Conservation (phyloP, 2,329 filamentous ascomycete species). For the Pyrenophora tritici-repentis region DNA sequence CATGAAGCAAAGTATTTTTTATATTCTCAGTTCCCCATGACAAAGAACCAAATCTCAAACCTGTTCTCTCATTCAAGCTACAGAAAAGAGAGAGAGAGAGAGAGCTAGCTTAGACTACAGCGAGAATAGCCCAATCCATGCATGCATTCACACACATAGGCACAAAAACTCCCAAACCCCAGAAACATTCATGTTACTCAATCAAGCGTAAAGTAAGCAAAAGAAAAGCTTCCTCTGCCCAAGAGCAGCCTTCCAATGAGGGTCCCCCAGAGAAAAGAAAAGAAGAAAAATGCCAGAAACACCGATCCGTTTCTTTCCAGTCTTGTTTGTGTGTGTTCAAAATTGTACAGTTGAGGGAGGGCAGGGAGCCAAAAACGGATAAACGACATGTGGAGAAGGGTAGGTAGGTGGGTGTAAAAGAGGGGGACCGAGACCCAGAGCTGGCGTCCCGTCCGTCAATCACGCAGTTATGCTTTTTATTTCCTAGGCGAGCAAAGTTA, state of each 20-base stretch:
- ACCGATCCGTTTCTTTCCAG: constrained; percentile 8
- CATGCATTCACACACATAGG: not conserved
- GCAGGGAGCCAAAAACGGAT: not conserved
- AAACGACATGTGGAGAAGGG: constrained; percentile 26
- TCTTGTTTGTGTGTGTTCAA: constrained; percentile 10
- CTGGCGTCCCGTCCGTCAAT: not conserved
- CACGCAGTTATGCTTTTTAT: not conserved
- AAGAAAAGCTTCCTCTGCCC: not conserved
- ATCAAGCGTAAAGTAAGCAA: constrained; percentile 8
- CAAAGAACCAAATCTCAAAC: not conserved
- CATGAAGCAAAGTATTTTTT: not conserved
- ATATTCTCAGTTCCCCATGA: constrained; percentile 1
- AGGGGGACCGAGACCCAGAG: not conserved
- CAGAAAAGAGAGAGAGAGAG: not conserved
- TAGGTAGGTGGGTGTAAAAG: not conserved
- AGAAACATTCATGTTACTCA: constrained; percentile 12
- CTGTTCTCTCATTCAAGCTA: not conserved
- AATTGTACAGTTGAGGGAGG: constrained; percentile 21
- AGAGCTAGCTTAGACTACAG: constrained; percentile 3
- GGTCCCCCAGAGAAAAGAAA: not conserved
- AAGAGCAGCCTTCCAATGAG: not conserved
- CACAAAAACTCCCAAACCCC: constrained; percentile 5
- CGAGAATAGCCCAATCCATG: not conserved
- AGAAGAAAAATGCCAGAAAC: not conserved
- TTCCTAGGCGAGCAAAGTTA: not conserved